Conservation (phyloP, 768 basidiomycete genomes). For the Lentinula sp. region DNA sequence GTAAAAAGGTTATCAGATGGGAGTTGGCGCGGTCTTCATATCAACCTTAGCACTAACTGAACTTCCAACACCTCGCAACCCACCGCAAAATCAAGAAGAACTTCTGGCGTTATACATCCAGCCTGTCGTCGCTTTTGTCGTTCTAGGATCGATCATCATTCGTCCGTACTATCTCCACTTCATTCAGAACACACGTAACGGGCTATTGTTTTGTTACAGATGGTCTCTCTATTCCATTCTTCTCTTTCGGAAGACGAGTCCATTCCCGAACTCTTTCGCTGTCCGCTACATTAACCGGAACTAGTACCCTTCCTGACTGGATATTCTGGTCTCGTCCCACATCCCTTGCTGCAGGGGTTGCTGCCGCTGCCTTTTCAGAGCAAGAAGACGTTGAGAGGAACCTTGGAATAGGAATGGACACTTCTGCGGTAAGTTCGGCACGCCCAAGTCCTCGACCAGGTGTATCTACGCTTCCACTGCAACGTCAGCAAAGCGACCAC, state of each 20-base stretch:
- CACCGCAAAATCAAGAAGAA: constrained; percentile 66
- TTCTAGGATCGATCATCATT: constrained; percentile 78
- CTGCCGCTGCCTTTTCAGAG: constrained; percentile 3
- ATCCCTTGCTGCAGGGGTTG: constrained; percentile 1
- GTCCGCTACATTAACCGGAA: constrained; percentile 34
- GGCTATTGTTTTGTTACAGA: constrained; percentile 28
- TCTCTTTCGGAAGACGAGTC: constrained; percentile 43
- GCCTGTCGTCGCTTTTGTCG: constrained; percentile 84
- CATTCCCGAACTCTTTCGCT: constrained; percentile 42
- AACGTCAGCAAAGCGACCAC: not conserved
- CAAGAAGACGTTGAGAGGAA: constrained; percentile 6
- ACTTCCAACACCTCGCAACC: constrained; percentile 49
- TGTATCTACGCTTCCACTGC: not conserved
- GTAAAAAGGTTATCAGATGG: constrained; percentile 51
- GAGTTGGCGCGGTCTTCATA: constrained; percentile 88
- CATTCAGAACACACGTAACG: not conserved
- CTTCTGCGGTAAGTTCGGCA: constrained; percentile 27
- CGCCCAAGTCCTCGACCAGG: constrained; percentile 7
- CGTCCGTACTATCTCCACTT: constrained; percentile 40
- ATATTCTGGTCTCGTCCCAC: constrained; percentile 25
- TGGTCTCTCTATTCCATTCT: constrained; percentile 66
- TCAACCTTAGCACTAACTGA: constrained; percentile 63
- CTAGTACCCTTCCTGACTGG: constrained; percentile 37
- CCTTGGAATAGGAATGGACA: not conserved
- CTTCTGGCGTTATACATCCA: constrained; percentile 66